Percentiles rank a stretch among this genome's conserved stretches.
Conservation (phyloP, 345 rosid species). For the Aquilaria malaccensis region DNA sequence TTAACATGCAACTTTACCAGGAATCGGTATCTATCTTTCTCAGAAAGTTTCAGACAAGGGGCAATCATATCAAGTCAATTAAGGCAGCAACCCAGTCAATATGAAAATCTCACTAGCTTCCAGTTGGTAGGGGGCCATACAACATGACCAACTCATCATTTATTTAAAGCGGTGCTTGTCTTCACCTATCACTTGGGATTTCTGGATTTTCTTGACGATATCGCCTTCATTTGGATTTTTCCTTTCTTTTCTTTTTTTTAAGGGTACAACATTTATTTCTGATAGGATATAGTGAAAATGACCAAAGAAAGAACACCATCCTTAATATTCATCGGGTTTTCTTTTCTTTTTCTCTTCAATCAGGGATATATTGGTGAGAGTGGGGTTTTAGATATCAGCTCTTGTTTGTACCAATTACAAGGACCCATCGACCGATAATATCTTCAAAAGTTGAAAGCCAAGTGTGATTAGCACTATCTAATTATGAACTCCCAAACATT, state of each 20-base stretch:
- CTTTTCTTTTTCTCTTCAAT: not conserved
- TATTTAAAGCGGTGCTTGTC: slow-evolving; percentile 5
- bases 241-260: not conserved
- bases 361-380: not conserved
- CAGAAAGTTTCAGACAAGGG: too few species aligned
- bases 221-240: not conserved
- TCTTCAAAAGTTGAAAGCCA: too few species aligned
- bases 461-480: too few species aligned
- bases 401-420: not conserved
- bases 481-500: too few species aligned
- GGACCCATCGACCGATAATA: not conserved
- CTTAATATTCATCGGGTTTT: not conserved
- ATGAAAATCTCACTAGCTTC: too few species aligned
- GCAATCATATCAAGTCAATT: too few species aligned
- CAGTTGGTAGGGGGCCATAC: too few species aligned
- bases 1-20: not conserved
- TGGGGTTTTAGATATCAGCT: not conserved
- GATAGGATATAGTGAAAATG: slow-evolving; percentile 5
- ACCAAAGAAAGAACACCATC: not conserved
- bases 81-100: too few species aligned
- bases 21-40: not conserved
- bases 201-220: slow-evolving; percentile 4
- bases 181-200: slow-evolving; percentile 3
- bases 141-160: too few species aligned
- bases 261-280: slow-evolving; percentile 1